Evolutionary conservation across 192 early-diverging fungal genomes (phyloP).

Genomic region (Coemansia umbellata): DNA sequence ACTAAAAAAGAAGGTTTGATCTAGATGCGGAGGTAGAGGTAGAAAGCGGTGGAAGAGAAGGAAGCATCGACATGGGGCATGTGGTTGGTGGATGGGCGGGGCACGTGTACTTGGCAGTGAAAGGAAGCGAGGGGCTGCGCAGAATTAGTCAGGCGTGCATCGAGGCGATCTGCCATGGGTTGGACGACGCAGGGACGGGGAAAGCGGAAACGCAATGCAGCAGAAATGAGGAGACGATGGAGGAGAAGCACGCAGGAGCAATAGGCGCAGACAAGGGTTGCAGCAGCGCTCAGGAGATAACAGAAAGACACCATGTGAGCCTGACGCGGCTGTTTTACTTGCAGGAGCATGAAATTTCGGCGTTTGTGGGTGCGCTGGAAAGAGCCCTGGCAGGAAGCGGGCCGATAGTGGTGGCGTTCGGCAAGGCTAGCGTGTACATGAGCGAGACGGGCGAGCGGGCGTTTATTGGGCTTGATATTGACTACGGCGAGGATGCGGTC

Average conservation of each 20-base stretch:
- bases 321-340: slow-evolving; percentile 44
- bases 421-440: slow-evolving; percentile 8
- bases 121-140: slow-evolving; percentile 5
- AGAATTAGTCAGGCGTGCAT: slow-evolving; percentile 11
- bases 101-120: slow-evolving; percentile 25
- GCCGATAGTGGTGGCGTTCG: slow-evolving; percentile 28
- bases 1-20: no score
- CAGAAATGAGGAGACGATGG: not conserved
- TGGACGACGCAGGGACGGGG: slow-evolving; percentile 8
- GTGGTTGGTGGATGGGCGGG: slow-evolving; percentile 45
- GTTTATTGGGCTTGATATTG: slow-evolving; percentile 40
- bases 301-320: slow-evolving; percentile 7
- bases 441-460: slow-evolving; percentile 31
- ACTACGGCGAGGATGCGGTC: slow-evolving; percentile 14
- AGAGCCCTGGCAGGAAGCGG: not conserved
- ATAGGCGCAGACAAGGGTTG: not conserved
- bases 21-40: not conserved
- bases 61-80: slow-evolving; percentile 24
- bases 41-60: not conserved
- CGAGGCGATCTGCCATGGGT: slow-evolving; percentile 16
- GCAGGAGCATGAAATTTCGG: slow-evolving; percentile 42
- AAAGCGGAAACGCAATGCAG: slow-evolving; percentile 1
- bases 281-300: not conserved
- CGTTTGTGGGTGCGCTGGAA: slow-evolving; percentile 26
- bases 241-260: not conserved